A percentile compares a stretch with the other conserved stretches of the same genome.
Conservation (phyloP, 2,329 filamentous ascomycete species). For the Trichoderma aggressivum region DNA sequence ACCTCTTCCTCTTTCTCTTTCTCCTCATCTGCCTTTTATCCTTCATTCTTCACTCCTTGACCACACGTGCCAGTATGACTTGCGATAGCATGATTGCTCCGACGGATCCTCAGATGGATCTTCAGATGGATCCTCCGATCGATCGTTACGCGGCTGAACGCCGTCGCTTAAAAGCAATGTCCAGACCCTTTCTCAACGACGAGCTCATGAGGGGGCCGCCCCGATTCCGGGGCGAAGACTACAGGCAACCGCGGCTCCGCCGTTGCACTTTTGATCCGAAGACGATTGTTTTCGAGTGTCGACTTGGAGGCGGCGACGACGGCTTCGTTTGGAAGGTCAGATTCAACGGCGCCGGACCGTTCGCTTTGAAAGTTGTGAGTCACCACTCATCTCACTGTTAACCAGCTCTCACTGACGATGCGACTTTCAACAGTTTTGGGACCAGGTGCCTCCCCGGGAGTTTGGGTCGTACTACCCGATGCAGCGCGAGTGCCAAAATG, state of each 20-base stretch:
- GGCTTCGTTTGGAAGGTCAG: conserved; percentile 18
- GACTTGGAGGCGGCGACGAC: conserved; percentile 13
- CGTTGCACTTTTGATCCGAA: conserved; percentile 1
- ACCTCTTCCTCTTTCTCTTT: not conserved
- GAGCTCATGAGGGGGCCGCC: not conserved
- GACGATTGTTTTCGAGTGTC: not conserved
- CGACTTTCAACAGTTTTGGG: not conserved
- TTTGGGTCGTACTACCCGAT: conserved; percentile 7
- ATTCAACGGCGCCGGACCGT: conserved; percentile 7
- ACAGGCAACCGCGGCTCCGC: conserved; percentile 4
- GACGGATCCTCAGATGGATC: not conserved
- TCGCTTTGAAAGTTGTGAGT: conserved; percentile 16
- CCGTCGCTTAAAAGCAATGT: not conserved
- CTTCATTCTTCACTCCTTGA: not conserved
- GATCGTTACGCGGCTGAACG: not conserved
- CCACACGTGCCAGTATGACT: not conserved
- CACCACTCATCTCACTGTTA: not conserved
- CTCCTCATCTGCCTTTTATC: not conserved
- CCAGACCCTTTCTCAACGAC: not conserved
- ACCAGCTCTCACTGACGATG: not conserved
- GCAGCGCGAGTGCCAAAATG: conserved; percentile 19
- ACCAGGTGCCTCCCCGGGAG: conserved; percentile 3
- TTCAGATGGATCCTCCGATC: not conserved
- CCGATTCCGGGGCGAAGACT: not conserved
- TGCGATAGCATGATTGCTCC: not conserved